Evolutionary conservation across 495 filamentous ascomycete genomes (phyloP).

Genomic region (Podospora sp.): DNA sequence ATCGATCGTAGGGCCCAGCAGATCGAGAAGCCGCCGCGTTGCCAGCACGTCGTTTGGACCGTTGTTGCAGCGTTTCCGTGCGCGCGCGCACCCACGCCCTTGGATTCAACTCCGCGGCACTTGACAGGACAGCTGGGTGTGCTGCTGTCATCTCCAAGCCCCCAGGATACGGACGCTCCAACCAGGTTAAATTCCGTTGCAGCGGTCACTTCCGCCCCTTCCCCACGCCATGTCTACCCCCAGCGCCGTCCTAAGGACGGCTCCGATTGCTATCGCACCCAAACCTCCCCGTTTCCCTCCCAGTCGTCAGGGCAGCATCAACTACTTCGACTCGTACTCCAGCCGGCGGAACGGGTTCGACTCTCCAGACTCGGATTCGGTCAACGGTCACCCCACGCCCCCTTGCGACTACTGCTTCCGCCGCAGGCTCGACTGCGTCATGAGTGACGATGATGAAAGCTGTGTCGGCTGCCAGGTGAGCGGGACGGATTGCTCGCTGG

Average conservation of each 20-base stretch:
- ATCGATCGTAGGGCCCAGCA: not conserved
- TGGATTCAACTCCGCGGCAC: constrained; percentile 19
- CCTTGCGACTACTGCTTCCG: constrained; percentile 70
- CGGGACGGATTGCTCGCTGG: constrained; percentile 64
- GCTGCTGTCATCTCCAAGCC: constrained; percentile 16
- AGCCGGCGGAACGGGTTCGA: constrained; percentile 51
- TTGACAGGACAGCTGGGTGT: constrained; percentile 11
- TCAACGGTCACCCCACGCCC: constrained; percentile 42
- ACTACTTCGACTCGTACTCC: constrained; percentile 40
- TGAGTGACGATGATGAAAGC: constrained; percentile 69
- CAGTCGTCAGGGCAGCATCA: constrained; percentile 47
- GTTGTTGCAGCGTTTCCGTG: constrained; percentile 18
- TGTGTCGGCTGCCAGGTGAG: constrained; percentile 66
- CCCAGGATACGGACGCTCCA: not conserved
- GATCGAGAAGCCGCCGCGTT: not conserved
- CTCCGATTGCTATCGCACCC: constrained; percentile 60
- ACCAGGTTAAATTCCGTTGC: constrained; percentile 25
- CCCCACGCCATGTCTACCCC: constrained; percentile 53
- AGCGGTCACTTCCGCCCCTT: constrained; percentile 25
- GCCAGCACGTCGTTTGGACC: not conserved
- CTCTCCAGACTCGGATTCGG: constrained; percentile 53
- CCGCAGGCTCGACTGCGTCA: constrained; percentile 86
- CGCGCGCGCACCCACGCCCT: not conserved
- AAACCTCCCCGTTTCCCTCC: constrained; percentile 51
- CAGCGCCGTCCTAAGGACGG: constrained; percentile 53